A percentile compares a stretch with the other conserved stretches of the same genome.
These are phyloP conservation scores for Neurospora sp. DNA, from an alignment of 495 filamentous ascomycete genomes.

Conservation along the genomic window DNA sequence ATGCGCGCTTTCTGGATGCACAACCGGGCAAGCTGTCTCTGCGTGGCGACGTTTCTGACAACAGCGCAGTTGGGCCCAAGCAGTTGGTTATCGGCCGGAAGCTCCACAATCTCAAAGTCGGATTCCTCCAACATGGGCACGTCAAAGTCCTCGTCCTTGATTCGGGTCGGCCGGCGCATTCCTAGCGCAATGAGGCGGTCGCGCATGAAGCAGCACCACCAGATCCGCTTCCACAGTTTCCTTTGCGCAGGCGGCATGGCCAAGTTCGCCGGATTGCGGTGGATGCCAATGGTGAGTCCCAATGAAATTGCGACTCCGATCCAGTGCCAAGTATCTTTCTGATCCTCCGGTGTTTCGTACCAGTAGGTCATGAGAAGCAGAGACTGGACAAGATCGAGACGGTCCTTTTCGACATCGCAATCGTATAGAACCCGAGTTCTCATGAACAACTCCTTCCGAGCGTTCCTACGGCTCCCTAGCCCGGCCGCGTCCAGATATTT, in stretches of 20 bases:
- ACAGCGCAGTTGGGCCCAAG: conserved; percentile 58
- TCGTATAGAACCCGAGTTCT: conserved; percentile 77
- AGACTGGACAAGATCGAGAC: conserved; percentile 72
- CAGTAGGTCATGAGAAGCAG: conserved; percentile 81
- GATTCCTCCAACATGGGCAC: conserved; percentile 75
- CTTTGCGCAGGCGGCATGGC: conserved; percentile 60
- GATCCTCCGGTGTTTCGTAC: conserved; percentile 84
- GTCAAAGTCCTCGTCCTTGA: conserved; percentile 83
- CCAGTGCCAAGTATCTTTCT: conserved; percentile 89
- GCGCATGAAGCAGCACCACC: conserved; percentile 91
- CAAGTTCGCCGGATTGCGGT: conserved; percentile 65
- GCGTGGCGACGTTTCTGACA: conserved; percentile 51
- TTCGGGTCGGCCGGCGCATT: conserved; percentile 79
- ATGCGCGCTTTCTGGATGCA: conserved; percentile 87
- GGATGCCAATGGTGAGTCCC: conserved; percentile 73
- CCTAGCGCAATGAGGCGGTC: conserved; percentile 81
- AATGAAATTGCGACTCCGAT: conserved; percentile 79
- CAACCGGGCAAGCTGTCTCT: conserved; percentile 68
- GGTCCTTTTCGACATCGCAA: conserved; percentile 76
- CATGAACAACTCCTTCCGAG: conserved; percentile 70
- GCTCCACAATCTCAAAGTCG: conserved; percentile 69
- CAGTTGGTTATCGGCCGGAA: conserved; percentile 53
- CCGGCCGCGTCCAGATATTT: conserved; percentile 58
- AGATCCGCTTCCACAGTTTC: conserved; percentile 80
- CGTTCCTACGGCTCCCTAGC: conserved; percentile 57